A percentile compares a stretch with the other conserved stretches of the same genome.
These are phyloP conservation scores for Lentinus tigrinus DNA, from an alignment of 768 basidiomycete species.

Conservation along the genomic window DNA sequence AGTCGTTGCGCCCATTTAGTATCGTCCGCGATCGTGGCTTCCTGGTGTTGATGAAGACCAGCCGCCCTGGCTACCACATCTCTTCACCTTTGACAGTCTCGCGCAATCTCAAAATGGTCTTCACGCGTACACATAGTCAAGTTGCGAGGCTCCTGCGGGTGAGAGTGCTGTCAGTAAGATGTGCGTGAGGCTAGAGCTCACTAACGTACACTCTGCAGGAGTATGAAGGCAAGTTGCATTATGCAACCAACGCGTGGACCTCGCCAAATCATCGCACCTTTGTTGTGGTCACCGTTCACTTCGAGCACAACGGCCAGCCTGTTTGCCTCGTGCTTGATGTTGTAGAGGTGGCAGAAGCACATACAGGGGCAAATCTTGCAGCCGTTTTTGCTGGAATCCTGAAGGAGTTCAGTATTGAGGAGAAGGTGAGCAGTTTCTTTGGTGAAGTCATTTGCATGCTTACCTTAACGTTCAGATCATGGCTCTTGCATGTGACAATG, in stretches of 20 bases:
- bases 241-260: constrained; percentile 21
- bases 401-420: background rate
- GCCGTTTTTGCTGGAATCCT: background rate
- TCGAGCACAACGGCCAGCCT: background rate
- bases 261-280: background rate
- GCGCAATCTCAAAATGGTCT: constrained; percentile 31
- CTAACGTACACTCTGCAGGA: constrained; percentile 8
- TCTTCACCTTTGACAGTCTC: constrained; percentile 34
- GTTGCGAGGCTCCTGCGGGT: constrained; percentile 26
- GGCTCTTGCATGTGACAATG: constrained; percentile 38
- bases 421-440: background rate
- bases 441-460: background rate
- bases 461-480: constrained; percentile 28
- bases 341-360: background rate
- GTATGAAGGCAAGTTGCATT: constrained; percentile 27
- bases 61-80: constrained; percentile 33
- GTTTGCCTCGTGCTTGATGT: background rate
- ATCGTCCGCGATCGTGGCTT: constrained; percentile 37
- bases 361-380: background rate
- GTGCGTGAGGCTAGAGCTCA: background rate
- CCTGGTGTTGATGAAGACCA: constrained; percentile 32
- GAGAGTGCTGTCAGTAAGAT: background rate
- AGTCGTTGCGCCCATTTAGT: constrained; percentile 32
- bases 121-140: constrained; percentile 13
- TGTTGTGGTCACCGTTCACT: background rate